Evolutionary conservation across 805 yeast species (phyloP).

Genomic region (Dipodascopsis uninucleata): DNA sequence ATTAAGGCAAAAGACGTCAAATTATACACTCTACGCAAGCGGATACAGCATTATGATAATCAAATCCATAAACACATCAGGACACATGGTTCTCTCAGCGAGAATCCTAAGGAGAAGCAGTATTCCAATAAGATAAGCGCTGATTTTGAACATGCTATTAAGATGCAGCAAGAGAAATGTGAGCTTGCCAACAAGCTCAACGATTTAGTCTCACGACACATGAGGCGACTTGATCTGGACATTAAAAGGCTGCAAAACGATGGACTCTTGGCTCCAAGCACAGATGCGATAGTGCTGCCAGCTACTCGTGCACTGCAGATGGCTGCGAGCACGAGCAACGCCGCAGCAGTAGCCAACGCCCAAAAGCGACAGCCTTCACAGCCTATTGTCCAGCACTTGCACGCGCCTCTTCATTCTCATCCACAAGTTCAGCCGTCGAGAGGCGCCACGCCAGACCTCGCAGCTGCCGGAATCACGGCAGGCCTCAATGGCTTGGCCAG

Average conservation of each 20-base stretch:
- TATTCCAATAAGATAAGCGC: slow-evolving; percentile 62
- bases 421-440: slow-evolving; percentile 5
- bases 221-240: slow-evolving; percentile 68
- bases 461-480: background rate
- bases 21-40: slow-evolving; percentile 60
- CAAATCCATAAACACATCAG: slow-evolving; percentile 78
- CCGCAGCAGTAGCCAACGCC: slow-evolving; percentile 26
- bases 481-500: too few species aligned
- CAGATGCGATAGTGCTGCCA: slow-evolving; percentile 16
- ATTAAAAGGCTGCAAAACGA: slow-evolving; percentile 72
- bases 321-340: background rate
- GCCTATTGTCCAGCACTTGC: slow-evolving; percentile 13
- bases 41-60: slow-evolving; percentile 67
- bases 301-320: slow-evolving; percentile 6
- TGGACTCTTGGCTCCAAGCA: slow-evolving; percentile 60
- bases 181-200: slow-evolving; percentile 76
- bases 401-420: too few species aligned
- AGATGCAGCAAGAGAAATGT: slow-evolving; percentile 73
- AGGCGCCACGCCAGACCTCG: background rate
- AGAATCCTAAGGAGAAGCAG: slow-evolving; percentile 75
- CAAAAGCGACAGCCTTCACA: too few species aligned
- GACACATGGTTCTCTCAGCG: slow-evolving; percentile 74
- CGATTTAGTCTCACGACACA: slow-evolving; percentile 58
- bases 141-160: slow-evolving; percentile 57
- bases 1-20: slow-evolving; percentile 64